Conservation (phyloP, 208 protist species). For the Leptomonas seymouri region DNA sequence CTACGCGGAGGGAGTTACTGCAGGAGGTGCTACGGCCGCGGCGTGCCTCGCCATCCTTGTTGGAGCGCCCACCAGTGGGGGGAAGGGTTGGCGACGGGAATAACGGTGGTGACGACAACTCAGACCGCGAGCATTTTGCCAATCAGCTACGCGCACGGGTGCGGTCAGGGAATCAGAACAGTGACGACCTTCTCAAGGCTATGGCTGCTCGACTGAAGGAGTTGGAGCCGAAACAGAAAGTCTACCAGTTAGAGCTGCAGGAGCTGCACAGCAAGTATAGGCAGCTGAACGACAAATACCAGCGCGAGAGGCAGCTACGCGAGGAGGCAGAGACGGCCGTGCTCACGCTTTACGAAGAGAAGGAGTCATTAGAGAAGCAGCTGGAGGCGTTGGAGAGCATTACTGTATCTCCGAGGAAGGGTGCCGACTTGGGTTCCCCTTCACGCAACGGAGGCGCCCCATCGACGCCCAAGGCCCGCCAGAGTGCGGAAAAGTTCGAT, state of each 20-base stretch:
- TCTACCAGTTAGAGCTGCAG: constrained; percentile 71
- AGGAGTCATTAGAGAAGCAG: constrained; percentile 60
- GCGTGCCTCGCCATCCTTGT: constrained; percentile 9
- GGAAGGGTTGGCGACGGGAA: neutral
- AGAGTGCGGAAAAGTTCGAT: constrained; percentile 16
- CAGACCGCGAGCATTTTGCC: constrained; percentile 41
- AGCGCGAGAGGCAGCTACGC: constrained; percentile 53
- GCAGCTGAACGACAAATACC: constrained; percentile 51
- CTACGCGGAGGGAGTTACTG: constrained; percentile 72
- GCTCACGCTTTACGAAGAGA: constrained; percentile 76
- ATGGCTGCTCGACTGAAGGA: constrained; percentile 79
- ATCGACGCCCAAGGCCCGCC: neutral
- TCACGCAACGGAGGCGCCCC: neutral
- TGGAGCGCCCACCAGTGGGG: neutral
- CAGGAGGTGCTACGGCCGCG: constrained; percentile 51
- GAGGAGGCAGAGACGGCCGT: constrained; percentile 72
- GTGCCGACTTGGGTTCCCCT: no score
- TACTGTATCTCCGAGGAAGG: neutral
- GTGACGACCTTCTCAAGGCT: constrained; percentile 56
- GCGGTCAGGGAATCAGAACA: constrained; percentile 33
- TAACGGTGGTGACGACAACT: neutral
- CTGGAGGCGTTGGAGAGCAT: constrained; percentile 40
- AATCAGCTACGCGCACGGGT: constrained; percentile 60
- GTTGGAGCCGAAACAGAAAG: constrained; percentile 69
- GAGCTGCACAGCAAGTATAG: constrained; percentile 72